These are phyloP conservation scores for Solanum gandarillasii DNA, from an alignment of 257 asterid species.

Conservation along the genomic window DNA sequence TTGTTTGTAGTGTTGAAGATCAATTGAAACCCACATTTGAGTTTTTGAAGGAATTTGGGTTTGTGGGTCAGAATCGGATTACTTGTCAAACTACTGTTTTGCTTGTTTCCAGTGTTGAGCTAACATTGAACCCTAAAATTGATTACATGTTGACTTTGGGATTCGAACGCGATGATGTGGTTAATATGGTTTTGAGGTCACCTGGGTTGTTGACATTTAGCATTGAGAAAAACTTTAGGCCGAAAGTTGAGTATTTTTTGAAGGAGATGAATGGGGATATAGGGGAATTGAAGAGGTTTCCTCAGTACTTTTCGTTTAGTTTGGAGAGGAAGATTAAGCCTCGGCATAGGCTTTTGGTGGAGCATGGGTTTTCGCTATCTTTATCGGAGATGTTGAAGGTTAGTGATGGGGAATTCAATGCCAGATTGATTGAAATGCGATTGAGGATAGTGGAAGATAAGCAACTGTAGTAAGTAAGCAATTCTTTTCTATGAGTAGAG, in stretches of 20 bases:
- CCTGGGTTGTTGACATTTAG: slow-evolving; percentile 86
- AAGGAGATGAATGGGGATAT: slow-evolving; percentile 64
- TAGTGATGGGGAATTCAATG: slow-evolving; percentile 60
- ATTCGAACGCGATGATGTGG: slow-evolving; percentile 41
- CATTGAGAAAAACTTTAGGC: slow-evolving; percentile 65
- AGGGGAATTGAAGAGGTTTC: slow-evolving; percentile 68
- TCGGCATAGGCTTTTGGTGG: slow-evolving; percentile 46
- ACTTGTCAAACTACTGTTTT: slow-evolving; percentile 56
- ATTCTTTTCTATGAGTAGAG: neutral
- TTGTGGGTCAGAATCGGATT: slow-evolving; percentile 36
- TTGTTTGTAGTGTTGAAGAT: slow-evolving; percentile 34
- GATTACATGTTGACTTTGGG: slow-evolving; percentile 53
- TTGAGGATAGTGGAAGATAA: slow-evolving; percentile 27
- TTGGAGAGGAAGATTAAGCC: slow-evolving; percentile 75
- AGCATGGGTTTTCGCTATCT: slow-evolving; percentile 36
- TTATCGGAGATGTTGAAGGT: slow-evolving; percentile 71
- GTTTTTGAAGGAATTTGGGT: slow-evolving; percentile 53
- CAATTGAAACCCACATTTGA: slow-evolving; percentile 57
- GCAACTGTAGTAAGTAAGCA: slow-evolving; percentile 20
- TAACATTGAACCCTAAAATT: slow-evolving; percentile 54
- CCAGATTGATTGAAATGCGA: slow-evolving; percentile 45
- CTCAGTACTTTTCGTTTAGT: slow-evolving; percentile 75
- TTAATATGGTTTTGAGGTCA: slow-evolving; percentile 65
- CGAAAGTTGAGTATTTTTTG: slow-evolving; percentile 54
- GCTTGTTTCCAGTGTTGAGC: slow-evolving; percentile 68